Base-by-base conservation (phyloP, 495 filamentous ascomycete genomes). In the Sordaria brevicollis region DNA sequence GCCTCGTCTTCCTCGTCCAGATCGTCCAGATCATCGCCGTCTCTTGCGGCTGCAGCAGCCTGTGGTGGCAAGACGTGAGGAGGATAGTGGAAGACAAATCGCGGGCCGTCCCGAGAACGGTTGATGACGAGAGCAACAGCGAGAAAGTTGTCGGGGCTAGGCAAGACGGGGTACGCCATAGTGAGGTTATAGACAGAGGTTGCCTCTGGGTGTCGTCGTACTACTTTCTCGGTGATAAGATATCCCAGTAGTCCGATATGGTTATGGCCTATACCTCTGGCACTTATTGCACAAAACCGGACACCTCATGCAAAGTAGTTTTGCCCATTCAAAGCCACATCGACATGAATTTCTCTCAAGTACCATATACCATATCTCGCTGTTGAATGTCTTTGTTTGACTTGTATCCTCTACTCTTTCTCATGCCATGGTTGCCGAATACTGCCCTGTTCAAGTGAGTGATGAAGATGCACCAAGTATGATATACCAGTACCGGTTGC, bases 61-160 rank as follows among this genome's bases (percentile, higher is more conserved):
- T 77, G 73, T 37, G 75, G 43, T 33, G 79, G 78, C 66, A 74
- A 73, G 13, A 83, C 78, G 21, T 75, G 75, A 15, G 80, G 88
- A 15, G 94, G 94, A 77, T 96, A 96, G 82, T 97, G 93, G 83
- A 96, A 97, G 75, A 96, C 90, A 76, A 96, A 91, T 65, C 87
- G 86, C 33, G 93, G 92, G 6, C 93, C 93, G 72, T 91, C 90
- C 67, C 89, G 88, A 6, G 92, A 91, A 70, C 92, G 88, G 67
- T 92, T 89, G 72, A 97, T 90, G 38, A 97, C 87, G 43, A 96
- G 85, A 5, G 92, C 92, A 70, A 96, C 86, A 41, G 93, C 90
- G 73, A 91, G 87, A 72, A 87, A 80, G 74, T 87, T 87, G 43
- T 82, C 82, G 1, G 79, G 74, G 73, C 78, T 83, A 36, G 83